Evolutionary conservation across 768 basidiomycete genomes (phyloP), one percentile per base, ranked within the genome.

Genomic region (Trametes punicea): DNA sequence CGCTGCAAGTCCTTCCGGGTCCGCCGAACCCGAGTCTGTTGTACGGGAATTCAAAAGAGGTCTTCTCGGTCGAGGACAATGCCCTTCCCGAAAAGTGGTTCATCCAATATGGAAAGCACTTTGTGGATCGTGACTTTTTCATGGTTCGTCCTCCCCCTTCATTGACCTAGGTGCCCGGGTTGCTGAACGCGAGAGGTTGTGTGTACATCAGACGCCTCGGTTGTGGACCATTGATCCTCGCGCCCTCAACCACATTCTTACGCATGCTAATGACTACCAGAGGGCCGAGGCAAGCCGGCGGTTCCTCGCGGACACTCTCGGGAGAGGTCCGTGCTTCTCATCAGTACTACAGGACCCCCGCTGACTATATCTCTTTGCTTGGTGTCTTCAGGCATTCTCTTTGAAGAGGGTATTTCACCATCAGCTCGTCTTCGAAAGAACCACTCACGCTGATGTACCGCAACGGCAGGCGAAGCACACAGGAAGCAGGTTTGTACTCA

Each of bases 231-330:
- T 74, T 51, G 89, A 90, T 62, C 71, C 80, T 0, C 79, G 80
- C 29, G 88, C 86, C 0, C 38, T 90, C 31, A 76, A 78, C 40
- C 82, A 90, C 60, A 72, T 92, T 45, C 71, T 91, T 8, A 75
- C 77, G 57, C 81, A 85, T 50, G 70, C 70, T 25, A 68, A 77
- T 30, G 70, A 74, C 41, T 89, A 83, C 57, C 77, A 80, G 52
- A 89, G 87, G 59, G 75, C 85, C 0, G 70, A 72, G 8, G 60
- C 64, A 1, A 60, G 68, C 3, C 72, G 78, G 13, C 71, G 67
- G 33, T 62, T 47, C 25, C 64, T 86, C 3, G 55, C 64, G 10
- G 66, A 67, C 5, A 61, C 84, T 27, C 67, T 85, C 15, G 76
- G 75, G 0, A 59, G 67, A 64, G 75, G 75, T 67, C 23, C 18